These are phyloP conservation scores for Pleurotus tuber-regium DNA, from an alignment of 768 basidiomycete species.

Conservation along the genomic window DNA sequence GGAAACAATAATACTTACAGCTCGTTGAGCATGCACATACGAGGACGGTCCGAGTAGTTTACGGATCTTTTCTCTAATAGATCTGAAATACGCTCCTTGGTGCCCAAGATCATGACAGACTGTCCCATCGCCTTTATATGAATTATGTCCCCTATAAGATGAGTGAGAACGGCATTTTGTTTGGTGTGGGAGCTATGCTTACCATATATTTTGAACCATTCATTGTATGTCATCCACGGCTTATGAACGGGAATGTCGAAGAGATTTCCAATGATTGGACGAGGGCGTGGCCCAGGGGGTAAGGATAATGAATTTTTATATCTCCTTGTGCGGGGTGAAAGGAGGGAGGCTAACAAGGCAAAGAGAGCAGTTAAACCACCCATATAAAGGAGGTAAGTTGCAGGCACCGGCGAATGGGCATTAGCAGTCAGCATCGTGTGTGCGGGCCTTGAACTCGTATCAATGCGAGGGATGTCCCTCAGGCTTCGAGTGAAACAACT, in stretches of 20 bases:
- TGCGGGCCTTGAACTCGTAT: too few relatives aligned
- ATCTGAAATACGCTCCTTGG: slow-evolving; percentile 12
- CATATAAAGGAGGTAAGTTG: too few relatives aligned
- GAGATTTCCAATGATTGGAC: slow-evolving; percentile 26
- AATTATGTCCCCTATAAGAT: slow-evolving; percentile 9
- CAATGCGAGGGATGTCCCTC: too few relatives aligned
- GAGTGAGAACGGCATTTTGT: too few relatives aligned
- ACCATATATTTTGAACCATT: background rate
- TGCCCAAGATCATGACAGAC: slow-evolving; percentile 12
- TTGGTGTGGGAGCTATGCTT: background rate
- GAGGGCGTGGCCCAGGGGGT: slow-evolving; percentile 24
- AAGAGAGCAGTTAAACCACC: too few relatives aligned
- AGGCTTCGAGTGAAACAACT: too few relatives aligned
- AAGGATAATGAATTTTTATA: slow-evolving; percentile 2
- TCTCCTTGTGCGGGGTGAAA: too few relatives aligned
- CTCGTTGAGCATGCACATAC: slow-evolving; percentile 17
- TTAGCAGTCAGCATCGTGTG: too few relatives aligned
- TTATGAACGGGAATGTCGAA: slow-evolving; percentile 19
- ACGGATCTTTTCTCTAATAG: slow-evolving; percentile 15
- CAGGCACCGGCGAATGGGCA: too few relatives aligned
- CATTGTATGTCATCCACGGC: slow-evolving; percentile 11
- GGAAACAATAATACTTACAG: slow-evolving; percentile 8
- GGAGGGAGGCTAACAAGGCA: too few relatives aligned
- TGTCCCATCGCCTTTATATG: slow-evolving; percentile 10
- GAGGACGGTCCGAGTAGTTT: slow-evolving; percentile 11